phyloP scores from a whole-genome alignment of 345 rosid species.

The Syzygium jambos region DNA sequence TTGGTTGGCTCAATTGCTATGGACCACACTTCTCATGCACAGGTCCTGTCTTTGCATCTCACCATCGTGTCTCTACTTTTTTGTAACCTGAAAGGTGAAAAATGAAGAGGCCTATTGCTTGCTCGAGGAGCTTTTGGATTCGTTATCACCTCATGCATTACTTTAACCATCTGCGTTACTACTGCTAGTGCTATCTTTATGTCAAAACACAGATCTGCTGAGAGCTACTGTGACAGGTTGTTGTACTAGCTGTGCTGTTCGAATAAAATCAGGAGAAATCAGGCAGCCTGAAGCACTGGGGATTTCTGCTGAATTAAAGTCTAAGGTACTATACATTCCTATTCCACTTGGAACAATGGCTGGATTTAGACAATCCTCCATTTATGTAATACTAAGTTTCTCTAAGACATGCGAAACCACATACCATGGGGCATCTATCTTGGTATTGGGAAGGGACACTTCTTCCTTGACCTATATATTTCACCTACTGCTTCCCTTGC shows the following conservation, averaged over 20 bases:
- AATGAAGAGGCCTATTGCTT: not conserved
- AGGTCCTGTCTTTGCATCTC: not conserved
- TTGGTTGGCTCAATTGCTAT: not conserved
- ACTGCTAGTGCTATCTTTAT: not conserved
- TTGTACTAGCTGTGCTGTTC: conserved; percentile 97
- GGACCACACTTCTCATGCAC: not conserved
- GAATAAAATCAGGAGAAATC: conserved; percentile 75
- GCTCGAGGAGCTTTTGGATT: not conserved
- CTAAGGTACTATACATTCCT: conserved; percentile 37
- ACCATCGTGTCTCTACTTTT: not conserved
- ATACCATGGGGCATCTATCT: not conserved
- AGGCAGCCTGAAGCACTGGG: conserved; percentile 96
- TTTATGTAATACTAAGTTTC: not conserved
- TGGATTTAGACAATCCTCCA: not conserved
- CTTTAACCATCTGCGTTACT: not conserved
- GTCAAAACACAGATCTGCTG: not conserved
- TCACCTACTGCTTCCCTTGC: not conserved
- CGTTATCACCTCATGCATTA: not conserved
- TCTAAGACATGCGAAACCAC: not conserved
- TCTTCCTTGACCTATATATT: not conserved
- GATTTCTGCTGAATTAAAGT: conserved; percentile 82
- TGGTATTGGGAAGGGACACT: not conserved
- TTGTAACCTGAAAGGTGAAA: not conserved
- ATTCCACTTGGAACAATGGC: not conserved
- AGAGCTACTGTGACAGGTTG: conserved; percentile 43